These are phyloP conservation scores for Inga laurina DNA, from an alignment of 306 rosid species.

Conservation along the genomic window DNA sequence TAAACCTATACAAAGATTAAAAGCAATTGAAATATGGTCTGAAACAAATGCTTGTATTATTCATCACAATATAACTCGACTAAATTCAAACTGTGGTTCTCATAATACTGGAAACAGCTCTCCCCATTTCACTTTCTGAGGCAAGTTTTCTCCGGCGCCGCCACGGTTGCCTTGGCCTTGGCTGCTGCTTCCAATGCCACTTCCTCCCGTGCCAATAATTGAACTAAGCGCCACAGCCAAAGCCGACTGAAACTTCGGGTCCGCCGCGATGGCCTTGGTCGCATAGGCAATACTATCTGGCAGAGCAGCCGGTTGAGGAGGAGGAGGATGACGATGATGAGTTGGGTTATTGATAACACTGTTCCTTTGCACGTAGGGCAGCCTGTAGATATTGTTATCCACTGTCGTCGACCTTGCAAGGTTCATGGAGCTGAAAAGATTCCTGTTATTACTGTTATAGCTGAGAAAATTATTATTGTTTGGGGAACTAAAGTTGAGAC, in stretches of 20 bases:
- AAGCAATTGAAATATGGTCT: neutral
- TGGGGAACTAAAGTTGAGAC: slow-evolving; percentile 59
- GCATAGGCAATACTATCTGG: slow-evolving; percentile 50
- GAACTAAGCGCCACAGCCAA: slow-evolving; percentile 73
- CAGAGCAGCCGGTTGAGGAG: slow-evolving; percentile 13
- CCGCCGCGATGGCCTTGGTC: slow-evolving; percentile 55
- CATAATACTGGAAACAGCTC: slow-evolving; percentile 41
- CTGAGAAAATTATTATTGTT: slow-evolving; percentile 43
- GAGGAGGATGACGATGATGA: neutral
- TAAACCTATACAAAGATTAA: neutral
- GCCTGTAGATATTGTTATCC: slow-evolving; percentile 39
- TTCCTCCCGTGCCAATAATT: slow-evolving; percentile 49
- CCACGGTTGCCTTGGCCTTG: neutral
- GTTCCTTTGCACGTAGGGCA: slow-evolving; percentile 47
- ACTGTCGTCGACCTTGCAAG: slow-evolving; percentile 47
- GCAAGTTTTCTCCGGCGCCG: slow-evolving; percentile 38
- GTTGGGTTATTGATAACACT: neutral
- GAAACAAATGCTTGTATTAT: neutral
- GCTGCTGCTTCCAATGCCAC: slow-evolving; percentile 1
- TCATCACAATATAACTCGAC: too few relatives aligned
- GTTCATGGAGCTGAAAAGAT: slow-evolving; percentile 39
- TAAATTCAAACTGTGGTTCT: neutral
- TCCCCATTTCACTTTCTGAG: slow-evolving; percentile 52
- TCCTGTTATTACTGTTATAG: slow-evolving; percentile 22
- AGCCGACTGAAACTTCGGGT: slow-evolving; percentile 87